Evolutionary conservation across 306 rosid species (phyloP), one percentile per base, ranked within the genome.

Genomic region (Benincasa hispida): DNA sequence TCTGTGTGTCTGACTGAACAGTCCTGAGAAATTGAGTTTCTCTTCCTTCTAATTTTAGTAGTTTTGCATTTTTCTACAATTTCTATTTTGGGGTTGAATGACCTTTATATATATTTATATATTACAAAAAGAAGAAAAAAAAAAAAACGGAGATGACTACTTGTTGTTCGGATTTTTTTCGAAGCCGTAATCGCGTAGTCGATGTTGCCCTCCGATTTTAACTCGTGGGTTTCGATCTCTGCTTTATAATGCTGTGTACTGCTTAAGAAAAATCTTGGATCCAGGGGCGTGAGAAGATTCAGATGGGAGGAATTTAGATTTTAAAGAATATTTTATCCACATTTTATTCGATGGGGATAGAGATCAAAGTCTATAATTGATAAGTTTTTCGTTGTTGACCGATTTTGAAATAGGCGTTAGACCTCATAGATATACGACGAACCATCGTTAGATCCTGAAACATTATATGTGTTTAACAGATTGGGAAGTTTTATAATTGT

Each of bases 11-110:
- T 83, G 79, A 62, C 41, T 60, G 55, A 41, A 59, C 41, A 28
- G 19, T 77, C 62, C 22, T 56, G 45, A 25, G 73, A 27, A 57
- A 30, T 72, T 72, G 58, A 73, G 30, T 34, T 74, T 80, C 35
- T 39, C 15, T 61, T 77, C 32, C 80, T 61, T 59, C 39, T 73
- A 17, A 35, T 61, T 77, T 41, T 32, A 48, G 19, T 19, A 51
- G 22, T 4, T 30, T 30, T 72, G 11, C 47, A n/a, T 10, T 72
- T 72, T 10, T 51, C 61, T 72, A 39, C n/a, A 0, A 6, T 2
- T 42, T 68, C 74, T 68, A 37, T 68, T 39, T 68, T 42, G 41
- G 59, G 24, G 18, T 4, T 25, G 55, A 66, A 21, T 66, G 27
- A 4, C n/a, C 13, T 32, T 17, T 62, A 17, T 32, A 3, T 63